A percentile compares a stretch with the other conserved stretches of the same genome.
These are phyloP conservation scores for Trichoderma sp. DNA, from an alignment of 2,329 filamentous ascomycete species.

Conservation along the genomic window DNA sequence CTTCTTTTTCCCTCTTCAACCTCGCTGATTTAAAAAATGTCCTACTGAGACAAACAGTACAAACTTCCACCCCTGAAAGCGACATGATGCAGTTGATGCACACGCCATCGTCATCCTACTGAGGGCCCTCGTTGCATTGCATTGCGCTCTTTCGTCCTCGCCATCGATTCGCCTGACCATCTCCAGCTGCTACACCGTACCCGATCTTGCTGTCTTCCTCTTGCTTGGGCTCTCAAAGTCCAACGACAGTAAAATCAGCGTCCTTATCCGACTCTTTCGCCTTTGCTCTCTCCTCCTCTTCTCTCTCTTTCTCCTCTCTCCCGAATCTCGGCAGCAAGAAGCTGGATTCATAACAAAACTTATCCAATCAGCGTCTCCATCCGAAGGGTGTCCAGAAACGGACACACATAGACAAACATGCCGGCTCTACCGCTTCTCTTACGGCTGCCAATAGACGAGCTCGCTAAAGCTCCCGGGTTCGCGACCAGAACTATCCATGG, in stretches of 20 bases:
- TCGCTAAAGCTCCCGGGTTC: background rate
- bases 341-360: background rate
- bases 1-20: background rate
- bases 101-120: conserved; percentile 11
- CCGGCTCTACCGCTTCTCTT: conserved; percentile 18
- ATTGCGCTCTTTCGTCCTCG: conserved; percentile 5
- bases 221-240: background rate
- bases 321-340: background rate
- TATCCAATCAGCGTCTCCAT: background rate
- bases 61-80: background rate
- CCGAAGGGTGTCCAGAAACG: background rate
- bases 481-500: background rate
- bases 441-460: background rate
- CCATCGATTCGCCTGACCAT: background rate
- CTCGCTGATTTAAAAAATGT: background rate
- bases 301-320: background rate
- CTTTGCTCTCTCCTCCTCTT: background rate
- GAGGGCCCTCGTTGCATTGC: conserved; percentile 10
- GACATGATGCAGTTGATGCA: conserved; percentile 18
- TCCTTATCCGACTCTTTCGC: background rate
- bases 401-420: background rate
- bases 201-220: background rate
- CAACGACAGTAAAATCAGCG: background rate
- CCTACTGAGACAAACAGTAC: background rate
- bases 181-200: conserved; percentile 7